Conservation (phyloP, 1,284 basidiomycete genomes). For the Ceratobasidium papillatum region DNA sequence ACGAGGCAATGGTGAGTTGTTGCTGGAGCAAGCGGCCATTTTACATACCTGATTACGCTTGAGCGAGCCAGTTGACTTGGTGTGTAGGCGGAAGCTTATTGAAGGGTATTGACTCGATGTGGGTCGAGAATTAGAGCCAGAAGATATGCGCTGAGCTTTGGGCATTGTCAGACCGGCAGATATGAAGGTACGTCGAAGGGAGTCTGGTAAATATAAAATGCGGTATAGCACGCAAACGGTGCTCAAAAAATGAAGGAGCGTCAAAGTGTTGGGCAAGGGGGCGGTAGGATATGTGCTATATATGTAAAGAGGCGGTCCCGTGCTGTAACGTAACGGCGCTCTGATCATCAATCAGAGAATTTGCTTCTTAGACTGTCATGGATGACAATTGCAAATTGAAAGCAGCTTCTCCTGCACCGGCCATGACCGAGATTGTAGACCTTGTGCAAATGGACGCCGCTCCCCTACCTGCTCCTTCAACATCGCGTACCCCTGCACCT, state of each 20-base stretch:
- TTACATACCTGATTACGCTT: conserved; percentile 16
- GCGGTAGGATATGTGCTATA: background rate
- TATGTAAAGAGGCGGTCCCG: background rate
- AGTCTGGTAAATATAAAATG: background rate
- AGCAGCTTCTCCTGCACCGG: background rate
- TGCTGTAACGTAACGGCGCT: background rate
- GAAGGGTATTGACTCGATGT: background rate
- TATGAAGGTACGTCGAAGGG: background rate
- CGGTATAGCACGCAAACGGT: background rate
- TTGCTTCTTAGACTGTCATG: background rate
- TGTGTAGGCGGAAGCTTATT: conserved; percentile 6
- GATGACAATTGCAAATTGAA: background rate
- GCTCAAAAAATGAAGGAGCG: background rate
- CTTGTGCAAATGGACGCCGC: background rate
- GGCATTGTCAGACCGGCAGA: background rate
- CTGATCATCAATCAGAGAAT: background rate
- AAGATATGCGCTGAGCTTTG: conserved; percentile 3
- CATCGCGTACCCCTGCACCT: background rate
- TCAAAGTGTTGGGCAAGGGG: background rate
- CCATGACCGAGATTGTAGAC: background rate
- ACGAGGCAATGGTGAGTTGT: background rate
- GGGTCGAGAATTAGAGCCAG: background rate
- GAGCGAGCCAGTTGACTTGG: conserved; percentile 1
- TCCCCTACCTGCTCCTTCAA: background rate
- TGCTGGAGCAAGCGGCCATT: background rate